Conservation (phyloP, 139 green algal species). For the Limnomonas spitsbergensis region DNA sequence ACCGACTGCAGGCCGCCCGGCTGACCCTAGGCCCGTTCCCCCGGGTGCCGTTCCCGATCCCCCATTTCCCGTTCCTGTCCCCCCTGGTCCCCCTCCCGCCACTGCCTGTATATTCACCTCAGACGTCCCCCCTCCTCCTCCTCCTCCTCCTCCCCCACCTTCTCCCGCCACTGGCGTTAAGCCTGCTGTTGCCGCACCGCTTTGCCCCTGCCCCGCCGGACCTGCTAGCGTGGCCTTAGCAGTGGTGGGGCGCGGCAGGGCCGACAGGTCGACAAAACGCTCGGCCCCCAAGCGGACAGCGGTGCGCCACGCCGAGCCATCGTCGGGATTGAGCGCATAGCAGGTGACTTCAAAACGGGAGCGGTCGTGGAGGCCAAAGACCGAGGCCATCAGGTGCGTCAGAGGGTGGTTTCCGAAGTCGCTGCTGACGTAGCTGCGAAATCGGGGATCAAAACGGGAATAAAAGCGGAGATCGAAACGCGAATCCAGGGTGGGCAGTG, state of each 20-base stretch:
- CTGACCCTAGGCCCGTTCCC: not conserved
- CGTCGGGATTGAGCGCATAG: slow-evolving; percentile 76
- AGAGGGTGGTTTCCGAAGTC: slow-evolving; percentile 94
- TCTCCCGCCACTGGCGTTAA: too few relatives aligned
- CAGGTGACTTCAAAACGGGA: slow-evolving; percentile 74
- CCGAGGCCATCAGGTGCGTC: slow-evolving; percentile 83
- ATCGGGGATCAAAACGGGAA: slow-evolving; percentile 27
- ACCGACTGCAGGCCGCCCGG: not conserved
- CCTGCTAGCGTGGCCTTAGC: not conserved
- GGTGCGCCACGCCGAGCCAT: slow-evolving; percentile 62
- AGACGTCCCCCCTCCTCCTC: not conserved
- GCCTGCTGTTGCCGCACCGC: too few relatives aligned
- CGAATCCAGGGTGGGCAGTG: too few relatives aligned
- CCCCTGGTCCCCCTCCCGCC: not conserved
- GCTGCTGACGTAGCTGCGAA: slow-evolving; percentile 73
- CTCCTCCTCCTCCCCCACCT: not conserved
- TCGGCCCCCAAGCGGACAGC: not conserved
- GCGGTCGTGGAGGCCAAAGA: slow-evolving; percentile 85
- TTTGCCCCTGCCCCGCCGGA: too few relatives aligned
- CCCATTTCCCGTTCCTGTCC: not conserved
- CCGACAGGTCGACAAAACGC: not conserved
- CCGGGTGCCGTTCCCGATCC: not conserved
- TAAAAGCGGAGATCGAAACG: slow-evolving; percentile 53
- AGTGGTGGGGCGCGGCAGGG: not conserved
- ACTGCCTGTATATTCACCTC: too few relatives aligned